Conservation (phyloP, 257 asterid genomes). For the Nicotiana obtusifolia region DNA sequence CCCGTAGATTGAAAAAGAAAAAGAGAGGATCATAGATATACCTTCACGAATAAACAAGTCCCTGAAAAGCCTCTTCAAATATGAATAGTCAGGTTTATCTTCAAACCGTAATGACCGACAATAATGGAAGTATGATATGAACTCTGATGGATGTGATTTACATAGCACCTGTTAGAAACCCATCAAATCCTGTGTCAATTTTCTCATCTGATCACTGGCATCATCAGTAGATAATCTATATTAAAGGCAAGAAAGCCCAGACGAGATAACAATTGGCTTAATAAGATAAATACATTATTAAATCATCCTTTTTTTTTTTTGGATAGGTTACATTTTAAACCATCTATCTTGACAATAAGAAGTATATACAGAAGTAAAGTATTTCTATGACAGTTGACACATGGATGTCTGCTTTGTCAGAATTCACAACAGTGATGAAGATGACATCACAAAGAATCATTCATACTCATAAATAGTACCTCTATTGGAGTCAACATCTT, state of each 20-base stretch:
- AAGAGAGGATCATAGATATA: constrained; percentile 18
- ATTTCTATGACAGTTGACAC: not conserved
- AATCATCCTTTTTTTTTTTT: not conserved
- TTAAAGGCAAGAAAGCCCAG: not conserved
- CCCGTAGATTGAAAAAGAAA: not conserved
- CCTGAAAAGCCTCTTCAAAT: constrained; percentile 86
- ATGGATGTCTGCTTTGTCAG: not conserved
- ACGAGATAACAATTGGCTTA: not conserved
- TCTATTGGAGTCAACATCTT: constrained; percentile 88
- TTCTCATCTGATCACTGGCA: not conserved
- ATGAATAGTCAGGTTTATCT: constrained; percentile 90
- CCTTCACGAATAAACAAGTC: constrained; percentile 96
- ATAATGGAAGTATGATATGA: constrained; percentile 86
- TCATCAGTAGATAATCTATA: not conserved
- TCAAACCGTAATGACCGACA: constrained; percentile 87
- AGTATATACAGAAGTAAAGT: not conserved
- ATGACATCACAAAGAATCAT: not conserved
- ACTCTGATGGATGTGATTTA: constrained; percentile 84
- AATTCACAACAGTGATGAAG: not conserved
- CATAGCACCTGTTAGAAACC: constrained; percentile 61
- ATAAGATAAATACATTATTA: not conserved
- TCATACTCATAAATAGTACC: constrained; percentile 38
- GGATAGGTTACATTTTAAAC: not conserved
- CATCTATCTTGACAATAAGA: not conserved
- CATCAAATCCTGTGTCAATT: not conserved